Evolutionary conservation across 139 green algal species (phyloP).

Genomic region (Chlorella sp.): DNA sequence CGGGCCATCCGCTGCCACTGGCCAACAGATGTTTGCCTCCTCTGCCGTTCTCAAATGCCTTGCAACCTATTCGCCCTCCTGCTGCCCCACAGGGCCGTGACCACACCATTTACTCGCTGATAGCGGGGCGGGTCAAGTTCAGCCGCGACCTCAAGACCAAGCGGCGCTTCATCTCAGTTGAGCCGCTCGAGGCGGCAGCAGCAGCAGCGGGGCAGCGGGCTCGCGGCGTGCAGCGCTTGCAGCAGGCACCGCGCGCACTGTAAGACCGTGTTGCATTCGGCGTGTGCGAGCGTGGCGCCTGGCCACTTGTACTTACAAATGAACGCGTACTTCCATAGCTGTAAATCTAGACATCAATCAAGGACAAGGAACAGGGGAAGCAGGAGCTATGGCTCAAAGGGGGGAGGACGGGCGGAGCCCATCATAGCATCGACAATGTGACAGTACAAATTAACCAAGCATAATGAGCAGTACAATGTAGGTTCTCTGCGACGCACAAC

Average conservation of each 20-base stretch:
- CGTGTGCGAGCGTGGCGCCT: neutral
- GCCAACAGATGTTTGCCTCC: neutral
- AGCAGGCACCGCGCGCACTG: neutral
- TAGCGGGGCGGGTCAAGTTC: constrained; percentile 80
- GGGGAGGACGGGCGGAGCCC: too few species aligned
- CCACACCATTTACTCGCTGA: constrained; percentile 90
- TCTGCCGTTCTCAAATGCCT: neutral
- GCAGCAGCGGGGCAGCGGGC: neutral
- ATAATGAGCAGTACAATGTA: too few species aligned
- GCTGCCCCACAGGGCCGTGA: constrained; percentile 64
- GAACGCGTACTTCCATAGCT: neutral
- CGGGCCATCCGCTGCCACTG: neutral
- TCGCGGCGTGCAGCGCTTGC: neutral
- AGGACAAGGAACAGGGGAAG: neutral
- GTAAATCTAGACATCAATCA: neutral
- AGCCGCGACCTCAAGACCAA: constrained; percentile 43
- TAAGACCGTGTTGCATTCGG: neutral
- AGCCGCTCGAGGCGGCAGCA: constrained; percentile 28
- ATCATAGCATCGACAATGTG: neutral
- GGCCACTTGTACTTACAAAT: neutral
- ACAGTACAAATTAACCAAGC: neutral
- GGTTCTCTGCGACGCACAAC: neutral
- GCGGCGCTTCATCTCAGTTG: constrained; percentile 51
- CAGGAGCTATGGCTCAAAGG: too few species aligned
- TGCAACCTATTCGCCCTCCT: neutral